These are phyloP conservation scores for Colletotrichum sp. DNA, from an alignment of 2,329 filamentous ascomycete species.

Conservation along the genomic window DNA sequence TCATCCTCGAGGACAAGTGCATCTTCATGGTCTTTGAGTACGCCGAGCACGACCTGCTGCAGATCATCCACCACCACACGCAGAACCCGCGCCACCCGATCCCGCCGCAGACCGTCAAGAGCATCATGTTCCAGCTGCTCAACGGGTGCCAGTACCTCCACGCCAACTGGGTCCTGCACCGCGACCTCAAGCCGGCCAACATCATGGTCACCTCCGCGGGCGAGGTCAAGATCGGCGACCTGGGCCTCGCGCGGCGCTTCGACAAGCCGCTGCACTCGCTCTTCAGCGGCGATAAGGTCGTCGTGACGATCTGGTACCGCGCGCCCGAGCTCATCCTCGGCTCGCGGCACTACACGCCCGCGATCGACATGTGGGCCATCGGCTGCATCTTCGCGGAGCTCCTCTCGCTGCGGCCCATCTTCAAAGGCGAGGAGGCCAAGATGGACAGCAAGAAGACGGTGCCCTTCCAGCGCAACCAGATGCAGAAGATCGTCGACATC, in stretches of 20 bases:
- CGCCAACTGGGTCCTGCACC: constrained; percentile 95
- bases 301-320: constrained; percentile 99
- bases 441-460: constrained; percentile 99
- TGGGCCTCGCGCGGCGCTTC: constrained; percentile 90
- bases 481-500: constrained; percentile 98
- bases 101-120: constrained; percentile 86
- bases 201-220: constrained; percentile 96
- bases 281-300: constrained; percentile 95
- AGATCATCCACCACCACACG: constrained; percentile 98
- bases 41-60: constrained; percentile 93
- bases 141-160: constrained; percentile 96
- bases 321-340: constrained; percentile 93
- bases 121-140: constrained; percentile 93
- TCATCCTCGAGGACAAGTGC: constrained; percentile 97
- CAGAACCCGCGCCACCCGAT: constrained; percentile 88
- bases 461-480: constrained; percentile 96
- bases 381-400: constrained; percentile 98
- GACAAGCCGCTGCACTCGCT: constrained; percentile 92
- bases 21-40: constrained; percentile 99
- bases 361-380: constrained; percentile 96
- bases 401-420: constrained; percentile 88
- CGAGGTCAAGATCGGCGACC: constrained; percentile 92
- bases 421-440: constrained; percentile 98
- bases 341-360: constrained; percentile 93
- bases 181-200: constrained; percentile 96